These are phyloP conservation scores for Plenodomus lindquistii DNA, from an alignment of 2,329 filamentous ascomycete species.

Conservation along the genomic window DNA sequence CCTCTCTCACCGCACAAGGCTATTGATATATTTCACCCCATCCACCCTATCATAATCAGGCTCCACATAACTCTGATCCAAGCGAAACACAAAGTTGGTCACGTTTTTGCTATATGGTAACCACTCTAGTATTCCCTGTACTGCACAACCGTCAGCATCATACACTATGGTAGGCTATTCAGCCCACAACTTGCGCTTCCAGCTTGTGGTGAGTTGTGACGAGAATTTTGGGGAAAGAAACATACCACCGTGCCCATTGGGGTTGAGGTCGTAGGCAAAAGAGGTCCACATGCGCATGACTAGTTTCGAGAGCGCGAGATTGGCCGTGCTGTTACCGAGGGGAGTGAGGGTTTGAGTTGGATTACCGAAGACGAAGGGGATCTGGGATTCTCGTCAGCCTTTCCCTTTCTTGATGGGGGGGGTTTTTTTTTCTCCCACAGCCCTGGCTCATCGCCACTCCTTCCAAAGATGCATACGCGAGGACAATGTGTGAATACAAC, in stretches of 20 bases:
- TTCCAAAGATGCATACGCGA: no score
- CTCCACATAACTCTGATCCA: conserved; percentile 33
- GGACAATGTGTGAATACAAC: no score
- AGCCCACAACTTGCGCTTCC: no score
- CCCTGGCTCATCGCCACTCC: not conserved
- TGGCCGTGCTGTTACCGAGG: conserved; percentile 26
- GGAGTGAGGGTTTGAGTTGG: conserved; percentile 31
- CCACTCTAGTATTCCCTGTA: conserved; percentile 17
- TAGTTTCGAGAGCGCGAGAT: conserved; percentile 23
- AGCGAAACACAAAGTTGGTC: conserved; percentile 34
- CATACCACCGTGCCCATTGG: conserved; percentile 33
- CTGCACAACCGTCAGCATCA: conserved; percentile 10
- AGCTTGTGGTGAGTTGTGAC: no score
- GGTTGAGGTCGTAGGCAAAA: conserved; percentile 34
- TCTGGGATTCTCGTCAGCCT: conserved; percentile 15
- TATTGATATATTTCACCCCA: conserved; percentile 31
- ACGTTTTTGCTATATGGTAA: conserved; percentile 21
- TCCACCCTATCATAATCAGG: conserved; percentile 23
- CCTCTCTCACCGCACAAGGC: conserved; percentile 16
- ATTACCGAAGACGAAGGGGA: conserved; percentile 38
- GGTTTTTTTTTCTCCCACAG: no score
- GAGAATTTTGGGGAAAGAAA: no score
- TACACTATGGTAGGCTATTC: no score
- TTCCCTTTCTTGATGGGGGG: not conserved
- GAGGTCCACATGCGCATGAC: conserved; percentile 39